Percentiles rank a stretch among this genome's conserved stretches.
Evolutionary conservation across 2,329 filamentous ascomycete genomes (phyloP).

Genomic region (Hortaea sp.): DNA sequence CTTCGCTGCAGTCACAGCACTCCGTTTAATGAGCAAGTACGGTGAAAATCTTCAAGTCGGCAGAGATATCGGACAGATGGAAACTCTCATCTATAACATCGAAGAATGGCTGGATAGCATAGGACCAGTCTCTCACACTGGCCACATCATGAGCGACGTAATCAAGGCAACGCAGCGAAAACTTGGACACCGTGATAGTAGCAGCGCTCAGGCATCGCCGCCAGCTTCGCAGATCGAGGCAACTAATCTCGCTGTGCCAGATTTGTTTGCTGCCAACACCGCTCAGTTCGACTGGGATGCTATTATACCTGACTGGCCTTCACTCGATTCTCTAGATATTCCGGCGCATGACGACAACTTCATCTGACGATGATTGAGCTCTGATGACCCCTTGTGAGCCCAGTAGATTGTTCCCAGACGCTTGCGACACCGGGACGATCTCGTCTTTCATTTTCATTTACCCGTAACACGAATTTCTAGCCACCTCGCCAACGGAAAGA

Average conservation of each 20-base stretch:
- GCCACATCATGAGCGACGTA: background rate
- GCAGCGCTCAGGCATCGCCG: background rate
- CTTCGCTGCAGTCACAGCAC: background rate
- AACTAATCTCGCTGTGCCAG: background rate
- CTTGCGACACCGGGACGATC: too few species aligned
- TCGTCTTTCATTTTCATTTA: background rate
- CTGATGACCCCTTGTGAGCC: too few species aligned
- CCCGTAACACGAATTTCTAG: background rate
- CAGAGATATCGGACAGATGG: background rate
- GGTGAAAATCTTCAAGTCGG: background rate
- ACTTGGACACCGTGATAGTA: background rate
- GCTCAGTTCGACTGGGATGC: background rate
- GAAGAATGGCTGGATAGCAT: background rate
- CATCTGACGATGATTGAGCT: constrained; percentile 20
- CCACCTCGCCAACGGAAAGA: background rate
- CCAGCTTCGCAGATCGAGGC: background rate
- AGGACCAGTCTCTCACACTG: background rate
- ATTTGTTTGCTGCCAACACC: background rate
- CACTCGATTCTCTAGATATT: too few species aligned
- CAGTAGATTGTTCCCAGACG: too few species aligned
- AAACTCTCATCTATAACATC: background rate
- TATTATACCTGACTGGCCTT: background rate
- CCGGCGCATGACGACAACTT: too few species aligned
- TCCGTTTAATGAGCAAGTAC: background rate
- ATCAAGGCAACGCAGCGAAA: background rate